These are phyloP conservation scores for Glutinoglossum americanum DNA, from an alignment of 495 filamentous ascomycete species.

Conservation along the genomic window DNA sequence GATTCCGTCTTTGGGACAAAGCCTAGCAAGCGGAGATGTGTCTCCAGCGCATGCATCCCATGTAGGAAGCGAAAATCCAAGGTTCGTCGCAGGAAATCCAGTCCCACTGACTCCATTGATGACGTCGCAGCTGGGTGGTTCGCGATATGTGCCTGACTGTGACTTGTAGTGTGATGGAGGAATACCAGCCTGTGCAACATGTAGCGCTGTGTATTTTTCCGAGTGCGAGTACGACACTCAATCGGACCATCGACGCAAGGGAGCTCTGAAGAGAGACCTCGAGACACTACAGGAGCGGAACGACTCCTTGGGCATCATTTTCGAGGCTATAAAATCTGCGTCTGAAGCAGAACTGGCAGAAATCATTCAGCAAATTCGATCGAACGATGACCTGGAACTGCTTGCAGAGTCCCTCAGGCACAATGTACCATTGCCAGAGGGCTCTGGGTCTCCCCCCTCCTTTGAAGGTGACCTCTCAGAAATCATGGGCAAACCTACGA, in stretches of 20 bases:
- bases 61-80: conserved; percentile 34
- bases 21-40: conserved; percentile 20
- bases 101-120: neutral
- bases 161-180: conserved; percentile 25
- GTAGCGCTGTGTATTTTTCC: conserved; percentile 25
- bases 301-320: conserved; percentile 20
- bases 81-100: conserved; percentile 13
- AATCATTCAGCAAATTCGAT: conserved; percentile 22
- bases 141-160: neutral
- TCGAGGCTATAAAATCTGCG: conserved; percentile 20
- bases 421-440: conserved; percentile 10
- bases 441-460: conserved; percentile 7
- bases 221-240: conserved; percentile 26
- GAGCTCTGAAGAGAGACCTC: conserved; percentile 19
- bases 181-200: conserved; percentile 26
- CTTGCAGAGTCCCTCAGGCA: conserved; percentile 20
- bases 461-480: conserved; percentile 18
- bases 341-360: conserved; percentile 22
- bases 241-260: conserved; percentile 24
- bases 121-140: neutral
- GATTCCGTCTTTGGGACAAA: conserved; percentile 1
- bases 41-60: conserved; percentile 30
- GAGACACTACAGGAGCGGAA: conserved; percentile 16
- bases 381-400: conserved; percentile 15
- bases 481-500: conserved; percentile 19